Percentiles rank a stretch among this genome's conserved stretches.
These are phyloP conservation scores for Mucor piriformis DNA, from an alignment of 371 early-diverging fungal genomes.

Conservation along the genomic window DNA sequence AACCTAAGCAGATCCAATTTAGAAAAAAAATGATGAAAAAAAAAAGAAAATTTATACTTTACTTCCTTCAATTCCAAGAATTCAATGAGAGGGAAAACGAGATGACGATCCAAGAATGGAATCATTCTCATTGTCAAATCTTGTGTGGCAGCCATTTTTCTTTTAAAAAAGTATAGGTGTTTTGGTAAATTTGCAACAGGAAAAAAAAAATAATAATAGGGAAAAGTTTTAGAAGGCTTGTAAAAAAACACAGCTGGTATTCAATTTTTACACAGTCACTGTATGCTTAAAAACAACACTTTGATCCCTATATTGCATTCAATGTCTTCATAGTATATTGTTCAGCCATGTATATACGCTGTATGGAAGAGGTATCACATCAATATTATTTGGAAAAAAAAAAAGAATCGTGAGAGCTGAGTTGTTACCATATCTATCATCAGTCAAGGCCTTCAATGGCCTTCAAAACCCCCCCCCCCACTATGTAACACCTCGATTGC, in stretches of 20 bases:
- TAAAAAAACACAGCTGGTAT: background rate
- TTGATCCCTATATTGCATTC: no score
- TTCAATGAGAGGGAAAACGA: conserved; percentile 87
- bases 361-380: no score
- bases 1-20: conserved; percentile 62
- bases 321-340: background rate
- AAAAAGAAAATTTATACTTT: conserved; percentile 5
- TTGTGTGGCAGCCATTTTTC: conserved; percentile 66
- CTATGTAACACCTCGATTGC: no score
- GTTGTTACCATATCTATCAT: no score
- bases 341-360: no score
- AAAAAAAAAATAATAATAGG: conserved; percentile 8
- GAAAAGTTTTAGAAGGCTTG: conserved; percentile 19
- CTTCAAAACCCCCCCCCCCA: no score
- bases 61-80: conserved; percentile 83
- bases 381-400: no score
- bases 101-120: conserved; percentile 89
- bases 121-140: conserved; percentile 88
- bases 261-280: background rate
- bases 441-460: no score
- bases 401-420: no score
- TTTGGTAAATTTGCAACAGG: conserved; percentile 4
- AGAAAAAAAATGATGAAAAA: background rate
- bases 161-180: background rate
- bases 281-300: no score